Evolutionary conservation across 345 rosid genomes (phyloP), one percentile per base, ranked within the genome.

Genomic region (Conringia planisiliqua): DNA sequence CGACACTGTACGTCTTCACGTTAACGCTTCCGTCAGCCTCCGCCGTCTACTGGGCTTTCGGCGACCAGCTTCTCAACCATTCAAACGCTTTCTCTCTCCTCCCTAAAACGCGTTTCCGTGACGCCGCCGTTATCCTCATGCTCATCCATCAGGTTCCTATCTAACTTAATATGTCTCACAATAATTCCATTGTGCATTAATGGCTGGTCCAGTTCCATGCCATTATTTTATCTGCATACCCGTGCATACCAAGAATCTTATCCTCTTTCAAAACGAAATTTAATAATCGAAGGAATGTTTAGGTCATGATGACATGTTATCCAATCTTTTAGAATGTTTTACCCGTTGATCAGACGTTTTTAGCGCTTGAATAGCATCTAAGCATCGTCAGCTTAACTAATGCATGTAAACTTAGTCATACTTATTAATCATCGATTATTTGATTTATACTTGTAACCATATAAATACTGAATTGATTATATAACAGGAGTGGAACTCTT

Each of bases 21-120:
- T 79, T 94, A 40, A 94, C 98, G 30, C 74, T 94, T 43, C 98
- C 98, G 71, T 94, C 98, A 0, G 96, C 98, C 7, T 52, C 93
- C 26, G 90, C 96, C 81, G 93, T 94, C 48, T 94, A 94, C 75
- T 94, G 98, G 98, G 97, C 98, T 1, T 94, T 90, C 48, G 98
- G 98, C 29, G 98, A 94, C 48, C 70, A 82, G 59, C 92, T 94
- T 10, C 97, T 94, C 27, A 80, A 87, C 82, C 97, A 92, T 56
- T 82, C 97, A 72, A 94, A 94, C 50, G 97, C 97, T 80, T 94
- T 94, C 78, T 72, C 98, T 38, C 97, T 94, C 80, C 85, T 94
- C 65, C 98, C 98, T 11, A 94, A 82, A 79, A 78, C 63, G 18
- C 79, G 83, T 7, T 91, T 77, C 83, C 97, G 98, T 60, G 98